phyloP scores from a whole-genome alignment of 2,329 filamentous ascomycete genomes.

The Xylaria sp. region DNA sequence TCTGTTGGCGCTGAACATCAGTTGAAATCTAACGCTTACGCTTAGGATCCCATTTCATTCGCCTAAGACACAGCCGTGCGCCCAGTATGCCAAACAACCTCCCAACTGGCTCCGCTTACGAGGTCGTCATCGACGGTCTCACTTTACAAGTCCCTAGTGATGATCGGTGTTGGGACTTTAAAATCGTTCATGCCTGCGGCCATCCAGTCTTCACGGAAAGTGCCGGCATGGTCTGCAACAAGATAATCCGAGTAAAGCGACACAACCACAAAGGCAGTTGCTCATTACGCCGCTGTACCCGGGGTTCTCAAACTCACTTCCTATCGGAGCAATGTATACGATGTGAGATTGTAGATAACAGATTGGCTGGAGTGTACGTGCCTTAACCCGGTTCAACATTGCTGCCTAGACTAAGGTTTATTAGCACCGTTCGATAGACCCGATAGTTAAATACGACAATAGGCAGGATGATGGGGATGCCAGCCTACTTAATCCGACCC shows the following conservation, averaged over 20 bases:
- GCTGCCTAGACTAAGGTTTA: slow-evolving; percentile 6
- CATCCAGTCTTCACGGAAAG: slow-evolving; percentile 10
- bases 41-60: neutral
- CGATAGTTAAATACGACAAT: neutral
- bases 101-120: neutral
- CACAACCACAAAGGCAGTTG: slow-evolving; percentile 34
- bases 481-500: no score
- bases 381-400: neutral
- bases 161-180: slow-evolving; percentile 35
- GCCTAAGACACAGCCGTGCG: neutral
- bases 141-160: slow-evolving; percentile 23
- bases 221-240: neutral
- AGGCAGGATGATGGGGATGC: neutral
- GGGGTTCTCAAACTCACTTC: neutral
- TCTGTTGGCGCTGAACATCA: neutral
- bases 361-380: neutral
- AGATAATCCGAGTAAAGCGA: slow-evolving; percentile 34
- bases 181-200: slow-evolving; percentile 32
- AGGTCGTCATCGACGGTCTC: slow-evolving; percentile 23
- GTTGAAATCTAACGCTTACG: neutral
- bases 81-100: neutral
- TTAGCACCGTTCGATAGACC: neutral
- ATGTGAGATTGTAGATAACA: slow-evolving; percentile 21
- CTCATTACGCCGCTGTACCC: slow-evolving; percentile 20
- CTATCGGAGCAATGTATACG: slow-evolving; percentile 17